Evolutionary conservation across 2,329 filamentous ascomycete species (phyloP).

Genomic region (Pseudohalonectria lignicola): DNA sequence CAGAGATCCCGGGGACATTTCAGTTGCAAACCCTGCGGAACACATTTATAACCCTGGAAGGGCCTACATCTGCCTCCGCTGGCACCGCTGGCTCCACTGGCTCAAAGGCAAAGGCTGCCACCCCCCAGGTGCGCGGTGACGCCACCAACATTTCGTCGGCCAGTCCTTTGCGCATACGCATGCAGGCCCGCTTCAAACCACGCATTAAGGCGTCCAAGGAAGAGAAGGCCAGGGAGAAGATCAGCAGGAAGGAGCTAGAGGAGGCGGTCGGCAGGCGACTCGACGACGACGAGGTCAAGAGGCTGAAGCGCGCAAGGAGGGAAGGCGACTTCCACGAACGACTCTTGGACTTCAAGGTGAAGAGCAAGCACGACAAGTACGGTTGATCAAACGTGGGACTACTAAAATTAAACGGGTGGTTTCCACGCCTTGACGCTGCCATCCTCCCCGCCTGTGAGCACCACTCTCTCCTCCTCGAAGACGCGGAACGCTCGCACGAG

Average conservation of each 20-base stretch:
- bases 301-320: slow-evolving; percentile 68
- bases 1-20: slow-evolving; percentile 60
- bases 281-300: slow-evolving; percentile 77
- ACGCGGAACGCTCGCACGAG: slow-evolving; percentile 55
- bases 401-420: slow-evolving; percentile 16
- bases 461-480: slow-evolving; percentile 46
- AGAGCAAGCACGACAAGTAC: slow-evolving; percentile 87
- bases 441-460: slow-evolving; percentile 50
- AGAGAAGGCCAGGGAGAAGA: slow-evolving; percentile 73
- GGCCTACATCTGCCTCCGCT: slow-evolving; percentile 32
- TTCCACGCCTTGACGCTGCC: slow-evolving; percentile 47
- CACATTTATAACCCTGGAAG: slow-evolving; percentile 55
- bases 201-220: slow-evolving; percentile 68
- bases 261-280: slow-evolving; percentile 64
- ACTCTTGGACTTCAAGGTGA: slow-evolving; percentile 77
- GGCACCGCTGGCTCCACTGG: neutral
- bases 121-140: slow-evolving; percentile 66
- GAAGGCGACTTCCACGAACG: slow-evolving; percentile 88
- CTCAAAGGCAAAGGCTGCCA: slow-evolving; percentile 29
- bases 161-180: slow-evolving; percentile 62
- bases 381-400: slow-evolving; percentile 29
- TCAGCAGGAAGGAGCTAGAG: slow-evolving; percentile 78
- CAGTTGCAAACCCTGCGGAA: slow-evolving; percentile 63
- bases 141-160: slow-evolving; percentile 54
- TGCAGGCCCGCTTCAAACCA: slow-evolving; percentile 94